phyloP scores from a whole-genome alignment of 495 filamentous ascomycete species.

The Cercophora newfieldiana region DNA sequence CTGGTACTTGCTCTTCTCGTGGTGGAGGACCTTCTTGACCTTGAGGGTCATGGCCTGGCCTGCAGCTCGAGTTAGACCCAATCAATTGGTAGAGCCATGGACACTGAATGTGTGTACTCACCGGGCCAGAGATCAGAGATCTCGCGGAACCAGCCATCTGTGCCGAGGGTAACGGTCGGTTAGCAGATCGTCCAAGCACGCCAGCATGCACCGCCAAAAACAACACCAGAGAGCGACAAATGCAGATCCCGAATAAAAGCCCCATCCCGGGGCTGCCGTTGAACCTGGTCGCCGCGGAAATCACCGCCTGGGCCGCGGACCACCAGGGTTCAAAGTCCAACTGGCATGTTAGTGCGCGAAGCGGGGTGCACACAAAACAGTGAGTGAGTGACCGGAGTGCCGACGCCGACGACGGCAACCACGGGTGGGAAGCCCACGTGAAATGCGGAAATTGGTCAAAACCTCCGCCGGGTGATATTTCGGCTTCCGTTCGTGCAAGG shows the following conservation, averaged over 20 bases:
- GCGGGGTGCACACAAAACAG: neutral
- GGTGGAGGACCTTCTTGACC: slow-evolving; percentile 95
- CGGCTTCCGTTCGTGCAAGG: neutral
- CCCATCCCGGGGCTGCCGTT: neutral
- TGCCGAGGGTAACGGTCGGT: slow-evolving; percentile 1
- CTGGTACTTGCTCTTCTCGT: slow-evolving; percentile 99
- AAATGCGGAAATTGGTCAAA: neutral
- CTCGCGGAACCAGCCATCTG: slow-evolving; percentile 99
- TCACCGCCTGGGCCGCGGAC: neutral
- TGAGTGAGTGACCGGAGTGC: neutral
- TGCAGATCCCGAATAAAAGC: neutral
- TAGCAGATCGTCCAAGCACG: neutral
- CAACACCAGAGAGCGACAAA: neutral
- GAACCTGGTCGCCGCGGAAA: neutral
- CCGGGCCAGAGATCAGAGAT: slow-evolving; percentile 96
- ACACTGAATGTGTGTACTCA: slow-evolving; percentile 30
- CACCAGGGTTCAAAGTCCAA: neutral
- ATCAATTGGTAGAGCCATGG: neutral
- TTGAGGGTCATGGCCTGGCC: slow-evolving; percentile 97
- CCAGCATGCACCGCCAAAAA: neutral
- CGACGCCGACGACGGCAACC: neutral
- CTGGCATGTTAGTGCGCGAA: neutral
- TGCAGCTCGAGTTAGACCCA: slow-evolving; percentile 14
- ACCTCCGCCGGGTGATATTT: neutral
- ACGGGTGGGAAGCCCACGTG: neutral